These are phyloP conservation scores for Neofusicoccum laricinum DNA, from an alignment of 2,329 filamentous ascomycete genomes.

Conservation along the genomic window DNA sequence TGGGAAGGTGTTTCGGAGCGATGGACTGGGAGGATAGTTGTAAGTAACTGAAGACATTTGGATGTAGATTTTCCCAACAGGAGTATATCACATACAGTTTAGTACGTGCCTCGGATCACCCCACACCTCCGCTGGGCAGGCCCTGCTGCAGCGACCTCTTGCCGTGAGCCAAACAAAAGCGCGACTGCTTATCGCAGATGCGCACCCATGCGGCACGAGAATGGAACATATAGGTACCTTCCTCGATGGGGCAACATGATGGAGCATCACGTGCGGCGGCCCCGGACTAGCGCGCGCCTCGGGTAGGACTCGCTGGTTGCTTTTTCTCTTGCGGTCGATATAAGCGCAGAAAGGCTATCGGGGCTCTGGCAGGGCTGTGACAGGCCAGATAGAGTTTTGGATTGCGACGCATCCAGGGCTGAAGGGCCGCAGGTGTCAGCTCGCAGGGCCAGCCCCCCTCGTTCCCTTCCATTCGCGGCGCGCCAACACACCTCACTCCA, in stretches of 20 bases:
- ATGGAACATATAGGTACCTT: background rate
- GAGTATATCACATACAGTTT: background rate
- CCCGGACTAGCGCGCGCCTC: background rate
- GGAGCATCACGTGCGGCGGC: background rate
- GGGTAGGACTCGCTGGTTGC: background rate
- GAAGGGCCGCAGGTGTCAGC: constrained; percentile 2
- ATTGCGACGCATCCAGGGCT: background rate
- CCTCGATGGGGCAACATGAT: background rate
- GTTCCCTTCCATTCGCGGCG: constrained; percentile 8
- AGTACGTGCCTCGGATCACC: background rate
- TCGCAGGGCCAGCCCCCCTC: background rate
- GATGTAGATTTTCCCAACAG: background rate
- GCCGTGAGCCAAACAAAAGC: background rate
- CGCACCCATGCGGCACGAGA: background rate
- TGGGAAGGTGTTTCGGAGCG: background rate
- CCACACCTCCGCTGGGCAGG: background rate
- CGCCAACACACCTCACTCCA: constrained; percentile 10
- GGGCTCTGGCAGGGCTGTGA: background rate
- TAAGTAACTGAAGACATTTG: background rate
- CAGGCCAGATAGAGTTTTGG: background rate
- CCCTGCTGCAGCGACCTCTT: background rate
- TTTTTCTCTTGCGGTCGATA: background rate
- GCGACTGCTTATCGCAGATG: background rate
- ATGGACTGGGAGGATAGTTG: background rate
- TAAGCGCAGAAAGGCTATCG: background rate